Conservation (phyloP, 768 basidiomycete species). For the Tulasnella sp. region DNA sequence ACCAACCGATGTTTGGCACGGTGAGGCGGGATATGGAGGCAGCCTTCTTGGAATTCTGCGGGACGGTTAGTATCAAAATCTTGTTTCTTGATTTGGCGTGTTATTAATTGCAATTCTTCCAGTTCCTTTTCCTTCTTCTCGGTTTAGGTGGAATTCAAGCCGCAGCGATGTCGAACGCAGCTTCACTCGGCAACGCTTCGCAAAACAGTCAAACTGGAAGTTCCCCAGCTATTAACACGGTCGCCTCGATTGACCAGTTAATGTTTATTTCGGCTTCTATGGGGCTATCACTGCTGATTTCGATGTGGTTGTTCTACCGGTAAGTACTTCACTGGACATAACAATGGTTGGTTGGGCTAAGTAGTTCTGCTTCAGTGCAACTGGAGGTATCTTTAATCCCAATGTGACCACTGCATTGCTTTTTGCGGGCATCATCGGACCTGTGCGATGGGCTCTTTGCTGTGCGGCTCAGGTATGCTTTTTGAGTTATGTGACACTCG, state of each 20-base stretch:
- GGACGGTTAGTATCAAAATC: not conserved
- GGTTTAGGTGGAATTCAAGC: conserved; percentile 18
- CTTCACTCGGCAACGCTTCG: conserved; percentile 4
- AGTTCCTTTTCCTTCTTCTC: conserved; percentile 13
- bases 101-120: not conserved
- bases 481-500: not conserved
- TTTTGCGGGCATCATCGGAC: conserved; percentile 16
- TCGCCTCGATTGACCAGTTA: conserved; percentile 19
- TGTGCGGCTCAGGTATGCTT: conserved; percentile 17
- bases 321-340: not conserved
- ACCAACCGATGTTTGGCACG: not conserved
- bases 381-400: conserved; percentile 18
- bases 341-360: not conserved
- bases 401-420: conserved; percentile 18
- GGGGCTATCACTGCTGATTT: conserved; percentile 15
- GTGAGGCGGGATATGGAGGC: conserved; percentile 10
- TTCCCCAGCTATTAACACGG: conserved; percentile 10
- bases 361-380: conserved; percentile 8
- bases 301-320: conserved; percentile 12
- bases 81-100: not conserved
- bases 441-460: conserved; percentile 18
- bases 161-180: conserved; percentile 12
- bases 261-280: conserved; percentile 17
- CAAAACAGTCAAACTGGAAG: not conserved
- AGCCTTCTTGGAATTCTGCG: conserved; percentile 13